Evolutionary conservation across 2,329 filamentous ascomycete species (phyloP).

Genomic region (Fusarium udum): DNA sequence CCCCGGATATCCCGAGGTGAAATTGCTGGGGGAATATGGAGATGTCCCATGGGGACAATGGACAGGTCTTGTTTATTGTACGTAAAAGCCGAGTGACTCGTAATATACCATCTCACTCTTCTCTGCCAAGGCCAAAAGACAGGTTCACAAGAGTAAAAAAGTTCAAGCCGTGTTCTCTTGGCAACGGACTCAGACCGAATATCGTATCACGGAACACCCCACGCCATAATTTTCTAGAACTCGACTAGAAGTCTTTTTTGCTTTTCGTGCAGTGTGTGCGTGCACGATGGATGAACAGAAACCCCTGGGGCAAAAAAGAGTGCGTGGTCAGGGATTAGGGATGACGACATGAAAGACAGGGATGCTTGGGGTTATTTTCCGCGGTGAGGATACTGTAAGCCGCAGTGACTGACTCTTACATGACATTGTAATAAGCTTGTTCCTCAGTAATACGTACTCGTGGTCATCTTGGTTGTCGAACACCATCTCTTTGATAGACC

Average conservation of each 20-base stretch:
- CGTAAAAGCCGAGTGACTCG: conserved; percentile 33
- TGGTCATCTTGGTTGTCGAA: not conserved
- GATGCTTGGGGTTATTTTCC: conserved; percentile 10
- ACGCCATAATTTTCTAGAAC: conserved; percentile 37
- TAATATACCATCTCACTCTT: conserved; percentile 1
- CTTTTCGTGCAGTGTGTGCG: not conserved
- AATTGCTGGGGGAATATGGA: conserved; percentile 26
- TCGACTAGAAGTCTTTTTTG: conserved; percentile 29
- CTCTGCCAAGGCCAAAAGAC: not conserved
- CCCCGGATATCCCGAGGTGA: conserved; percentile 20
- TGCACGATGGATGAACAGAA: not conserved
- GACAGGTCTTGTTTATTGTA: conserved; percentile 31
- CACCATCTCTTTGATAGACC: not conserved
- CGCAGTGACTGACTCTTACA: conserved; percentile 16
- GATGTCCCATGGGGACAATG: conserved; percentile 38
- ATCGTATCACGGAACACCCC: conserved; percentile 14
- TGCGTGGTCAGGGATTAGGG: conserved; percentile 14
- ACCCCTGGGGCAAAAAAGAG: conserved; percentile 6
- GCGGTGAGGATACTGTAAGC: not conserved
- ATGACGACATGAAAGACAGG: conserved; percentile 28
- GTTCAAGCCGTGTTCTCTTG: not conserved
- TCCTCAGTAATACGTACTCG: not conserved
- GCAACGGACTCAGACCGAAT: conserved; percentile 19
- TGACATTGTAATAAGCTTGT: not conserved
- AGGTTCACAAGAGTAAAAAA: not conserved